Evolutionary conservation across 169 alveolate species (phyloP), one percentile per base, ranked within the genome.

Genomic region (Cryptosporidium canis): DNA sequence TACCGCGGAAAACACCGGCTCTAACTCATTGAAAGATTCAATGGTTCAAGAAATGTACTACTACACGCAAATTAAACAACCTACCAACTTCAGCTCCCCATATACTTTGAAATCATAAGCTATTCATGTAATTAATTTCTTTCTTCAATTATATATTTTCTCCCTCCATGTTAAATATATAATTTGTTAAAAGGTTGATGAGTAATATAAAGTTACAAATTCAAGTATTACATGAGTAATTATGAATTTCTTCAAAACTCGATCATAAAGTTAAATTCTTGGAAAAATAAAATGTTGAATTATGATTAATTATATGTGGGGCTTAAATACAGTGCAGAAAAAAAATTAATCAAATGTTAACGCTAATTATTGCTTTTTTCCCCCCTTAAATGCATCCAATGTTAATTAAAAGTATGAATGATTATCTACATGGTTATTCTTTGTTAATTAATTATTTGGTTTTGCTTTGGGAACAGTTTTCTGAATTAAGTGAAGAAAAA

Each of bases 331-430:
- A 11, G 39, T 16, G 37, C 8, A 39, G 18, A 14, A 37, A 39
- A 24, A 31, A 11, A 65, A 5, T 16, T 18, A 51, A 51, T 18
- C 7, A 67, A 67, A 67, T 45, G 24, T 33, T 67, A 67, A 67
- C 83, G 83, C 83, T 67, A 67, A 67, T 43, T 67, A 67, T 31
- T 67, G 66, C 83, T 67, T 43, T 33, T 67, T 66, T 67, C 29
- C 35, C 24, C 51, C 29, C 37, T 37, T 12, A 29, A 65, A 65
- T 18, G 21, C 18, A 11, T 14, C 45, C 71, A 64, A 65, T 37
- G 5, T 37, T 31, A 64, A 44, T 37, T 64, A n/a, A 45, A 65
- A n/a, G 37, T 7, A 18, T 8, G 33, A 51, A 7, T 9, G 11
- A 51, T 33, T 7, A 24, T 18, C 24, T 14, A 14, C 8, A 33